phyloP scores from a whole-genome alignment of 2,329 filamentous ascomycete genomes.

The Trichoderma oligosporum region DNA sequence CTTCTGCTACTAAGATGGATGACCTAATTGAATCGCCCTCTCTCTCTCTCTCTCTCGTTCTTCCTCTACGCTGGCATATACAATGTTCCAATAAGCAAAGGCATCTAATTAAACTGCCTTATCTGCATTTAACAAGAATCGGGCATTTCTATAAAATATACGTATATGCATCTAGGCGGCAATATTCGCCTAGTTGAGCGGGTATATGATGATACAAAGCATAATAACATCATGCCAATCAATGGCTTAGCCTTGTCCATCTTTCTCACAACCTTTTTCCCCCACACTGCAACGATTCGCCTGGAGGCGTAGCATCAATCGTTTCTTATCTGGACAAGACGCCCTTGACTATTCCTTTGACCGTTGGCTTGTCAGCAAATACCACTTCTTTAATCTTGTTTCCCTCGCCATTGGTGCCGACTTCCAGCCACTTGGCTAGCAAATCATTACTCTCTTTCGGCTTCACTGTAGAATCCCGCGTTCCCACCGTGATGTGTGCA shows the following conservation, averaged over 20 bases:
- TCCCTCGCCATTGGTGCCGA: constrained; percentile 40
- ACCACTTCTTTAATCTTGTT: constrained; percentile 47
- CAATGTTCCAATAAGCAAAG: background rate
- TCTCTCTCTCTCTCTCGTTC: background rate
- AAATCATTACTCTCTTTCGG: constrained; percentile 92
- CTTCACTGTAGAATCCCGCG: constrained; percentile 69
- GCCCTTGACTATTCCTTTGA: constrained; percentile 47
- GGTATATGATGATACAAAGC: background rate
- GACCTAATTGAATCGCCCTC: background rate
- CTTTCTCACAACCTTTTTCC: background rate
- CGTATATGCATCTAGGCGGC: background rate
- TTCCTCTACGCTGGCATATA: background rate
- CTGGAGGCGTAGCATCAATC: background rate
- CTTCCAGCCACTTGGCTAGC: constrained; percentile 68
- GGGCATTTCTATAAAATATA: background rate
- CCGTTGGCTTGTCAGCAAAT: constrained; percentile 46
- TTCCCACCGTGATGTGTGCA: constrained; percentile 88
- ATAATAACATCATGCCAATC: background rate
- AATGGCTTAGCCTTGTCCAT: background rate
- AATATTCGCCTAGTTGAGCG: background rate
- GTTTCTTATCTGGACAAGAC: constrained; percentile 40
- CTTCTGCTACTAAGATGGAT: background rate
- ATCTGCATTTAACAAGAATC: background rate
- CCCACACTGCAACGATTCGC: background rate
- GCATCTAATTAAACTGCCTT: background rate